These are phyloP conservation scores for Penicillium bialowiezense DNA, from an alignment of 495 filamentous ascomycete species.

Conservation along the genomic window DNA sequence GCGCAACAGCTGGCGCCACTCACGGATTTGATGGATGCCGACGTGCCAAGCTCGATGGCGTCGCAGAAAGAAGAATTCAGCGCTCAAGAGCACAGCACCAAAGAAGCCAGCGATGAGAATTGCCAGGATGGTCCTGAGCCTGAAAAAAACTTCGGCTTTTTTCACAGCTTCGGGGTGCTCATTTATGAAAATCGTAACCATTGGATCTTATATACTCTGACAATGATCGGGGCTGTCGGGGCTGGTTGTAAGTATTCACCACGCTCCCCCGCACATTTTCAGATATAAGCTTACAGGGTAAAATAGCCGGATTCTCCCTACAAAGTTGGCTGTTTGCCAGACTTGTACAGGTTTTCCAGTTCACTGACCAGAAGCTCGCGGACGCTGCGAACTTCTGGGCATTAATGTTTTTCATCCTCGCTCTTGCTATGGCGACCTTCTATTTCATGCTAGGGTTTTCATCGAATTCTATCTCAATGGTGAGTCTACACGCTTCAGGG, in stretches of 20 bases:
- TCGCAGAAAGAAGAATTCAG: background rate
- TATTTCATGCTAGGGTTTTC: conserved; percentile 54
- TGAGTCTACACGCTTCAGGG: conserved; percentile 5
- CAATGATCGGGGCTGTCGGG: conserved; percentile 42
- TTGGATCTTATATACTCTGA: conserved; percentile 48
- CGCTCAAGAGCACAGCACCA: background rate
- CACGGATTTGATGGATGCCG: background rate
- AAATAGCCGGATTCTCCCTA: conserved; percentile 7
- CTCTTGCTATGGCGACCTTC: conserved; percentile 46
- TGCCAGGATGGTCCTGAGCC: too few relatives aligned
- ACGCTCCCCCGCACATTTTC: too few relatives aligned
- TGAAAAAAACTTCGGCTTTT: too few relatives aligned
- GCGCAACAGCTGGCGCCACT: conserved; percentile 25
- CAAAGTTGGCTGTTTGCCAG: conserved; percentile 38
- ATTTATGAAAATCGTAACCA: background rate
- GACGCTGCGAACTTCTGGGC: conserved; percentile 56
- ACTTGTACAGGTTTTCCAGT: conserved; percentile 33
- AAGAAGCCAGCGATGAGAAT: too few relatives aligned
- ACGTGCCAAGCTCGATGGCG: background rate
- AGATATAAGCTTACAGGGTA: too few relatives aligned
- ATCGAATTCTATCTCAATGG: conserved; percentile 42
- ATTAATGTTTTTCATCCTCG: conserved; percentile 62
- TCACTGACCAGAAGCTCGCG: conserved; percentile 25
- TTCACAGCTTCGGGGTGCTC: background rate
- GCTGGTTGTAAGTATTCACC: background rate